phyloP scores from a whole-genome alignment of 2,329 filamentous ascomycete species.

The Fusarium globosum region DNA sequence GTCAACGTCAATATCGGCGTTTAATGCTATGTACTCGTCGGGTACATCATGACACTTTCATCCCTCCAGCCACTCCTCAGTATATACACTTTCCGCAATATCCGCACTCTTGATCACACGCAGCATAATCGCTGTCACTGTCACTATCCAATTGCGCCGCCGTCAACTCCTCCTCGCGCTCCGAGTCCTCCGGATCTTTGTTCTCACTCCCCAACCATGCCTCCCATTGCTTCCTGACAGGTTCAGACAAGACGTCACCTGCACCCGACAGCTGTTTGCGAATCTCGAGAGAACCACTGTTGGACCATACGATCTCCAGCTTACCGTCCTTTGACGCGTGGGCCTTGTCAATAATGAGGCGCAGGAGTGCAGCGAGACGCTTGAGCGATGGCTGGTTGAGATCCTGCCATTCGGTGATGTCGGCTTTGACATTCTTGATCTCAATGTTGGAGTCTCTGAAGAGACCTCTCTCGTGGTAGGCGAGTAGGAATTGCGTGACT shows the following conservation, averaged over 20 bases:
- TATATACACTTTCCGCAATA: constrained; percentile 45
- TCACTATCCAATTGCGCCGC: constrained; percentile 24
- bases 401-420: constrained; percentile 53
- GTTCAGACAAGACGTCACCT: constrained; percentile 38
- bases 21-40: neutral
- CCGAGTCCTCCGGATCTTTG: neutral
- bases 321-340: constrained; percentile 20
- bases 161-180: constrained; percentile 6
- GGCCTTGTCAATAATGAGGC: constrained; percentile 29
- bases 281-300: constrained; percentile 37
- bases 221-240: constrained; percentile 40
- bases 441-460: constrained; percentile 50
- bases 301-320: constrained; percentile 40
- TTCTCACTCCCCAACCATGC: constrained; percentile 35
- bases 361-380: constrained; percentile 43
- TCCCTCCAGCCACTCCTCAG: neutral
- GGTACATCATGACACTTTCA: neutral
- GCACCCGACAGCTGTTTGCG: constrained; percentile 39
- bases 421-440: constrained; percentile 46
- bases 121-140: constrained; percentile 35
- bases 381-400: constrained; percentile 46
- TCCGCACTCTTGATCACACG: constrained; percentile 45
- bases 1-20: neutral
- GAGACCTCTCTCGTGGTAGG: constrained; percentile 51
- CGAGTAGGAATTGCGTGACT: constrained; percentile 54